A percentile compares a stretch with the other conserved stretches of the same genome.
These are phyloP conservation scores for Hypoxylon cercidicola DNA, from an alignment of 495 filamentous ascomycete species.

Conservation along the genomic window DNA sequence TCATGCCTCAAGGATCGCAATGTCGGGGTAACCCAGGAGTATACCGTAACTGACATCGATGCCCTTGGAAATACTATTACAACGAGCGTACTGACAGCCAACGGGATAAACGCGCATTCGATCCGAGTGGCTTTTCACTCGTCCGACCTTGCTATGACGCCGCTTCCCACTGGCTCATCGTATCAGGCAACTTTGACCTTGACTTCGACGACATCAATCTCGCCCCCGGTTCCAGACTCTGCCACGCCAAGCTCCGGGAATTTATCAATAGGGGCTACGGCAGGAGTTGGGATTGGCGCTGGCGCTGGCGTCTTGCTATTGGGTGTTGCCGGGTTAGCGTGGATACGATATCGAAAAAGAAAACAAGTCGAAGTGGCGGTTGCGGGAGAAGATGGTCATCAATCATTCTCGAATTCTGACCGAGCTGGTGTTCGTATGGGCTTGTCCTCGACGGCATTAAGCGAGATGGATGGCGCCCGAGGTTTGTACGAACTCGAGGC, in stretches of 20 bases:
- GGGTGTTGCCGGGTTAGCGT: neutral
- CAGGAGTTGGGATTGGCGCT: neutral
- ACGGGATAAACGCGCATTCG: slow-evolving; percentile 35
- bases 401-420: neutral
- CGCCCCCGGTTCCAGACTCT: neutral
- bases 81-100: neutral
- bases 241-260: neutral
- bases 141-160: slow-evolving; percentile 14
- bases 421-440: neutral
- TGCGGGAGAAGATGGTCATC: neutral
- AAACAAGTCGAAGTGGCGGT: neutral
- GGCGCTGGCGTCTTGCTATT: neutral
- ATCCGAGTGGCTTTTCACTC: slow-evolving; percentile 33
- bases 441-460: neutral
- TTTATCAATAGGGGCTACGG: slow-evolving; percentile 2
- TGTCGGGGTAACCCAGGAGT: neutral
- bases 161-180: neutral
- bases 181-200: neutral
- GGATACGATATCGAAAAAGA: neutral
- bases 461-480: neutral
- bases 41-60: slow-evolving; percentile 13
- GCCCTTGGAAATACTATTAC: slow-evolving; percentile 26
- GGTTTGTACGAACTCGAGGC: neutral
- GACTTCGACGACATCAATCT: neutral
- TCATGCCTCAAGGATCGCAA: slow-evolving; percentile 10